Base-by-base conservation (phyloP, 495 filamentous ascomycete genomes). In the Aspergillus heteromorphus region DNA sequence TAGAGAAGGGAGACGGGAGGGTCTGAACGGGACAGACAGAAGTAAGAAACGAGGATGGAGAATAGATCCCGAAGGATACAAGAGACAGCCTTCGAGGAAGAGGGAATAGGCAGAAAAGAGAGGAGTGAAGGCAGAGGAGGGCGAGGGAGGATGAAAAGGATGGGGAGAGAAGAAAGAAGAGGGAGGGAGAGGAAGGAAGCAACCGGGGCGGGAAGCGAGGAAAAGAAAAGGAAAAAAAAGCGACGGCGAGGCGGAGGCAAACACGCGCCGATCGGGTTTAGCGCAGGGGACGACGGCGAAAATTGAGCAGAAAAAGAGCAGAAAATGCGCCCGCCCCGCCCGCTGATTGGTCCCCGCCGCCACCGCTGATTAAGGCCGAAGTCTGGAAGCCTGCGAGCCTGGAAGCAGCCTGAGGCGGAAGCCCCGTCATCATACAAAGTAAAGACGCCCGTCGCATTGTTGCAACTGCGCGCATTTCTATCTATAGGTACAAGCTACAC, bases 121-220 rank as follows among this genome's bases (percentile, higher is more conserved):
- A 50, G 40, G 29, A 40, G 30, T 27, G 56, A 45, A 50, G 54
- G 53, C 54, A 63, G 58, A 59, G 59, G 50, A 58, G 58, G 65
- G 40, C 29, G 40, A 48, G 54, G 51, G 60, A 57, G 57, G 60
- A 45, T n/a, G 51, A 54, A 49, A 58, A 51, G 64, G 51, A 63
- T 41, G 54, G 56, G 60, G 66, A 62, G 61, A 58, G 65, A 53
- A 57, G 58, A 57, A 47, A 40, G 48, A 57, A 30, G 41, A 49
- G 56, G 55, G 49, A 50, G 56, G 36, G 40, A 57, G 56, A 31
- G 45, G n/a, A n/a, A n/a, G n/a, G n/a, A n/a, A n/a, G n/a, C n/a
- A n/a, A n/a, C n/a, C 30, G 30, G 45, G 38, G 43, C 31, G 50
- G 51, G 45, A 51, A 48, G 49, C 16, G 49, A 52, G 47, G 40